A percentile compares a stretch with the other conserved stretches of the same genome.
Conservation (phyloP, 768 basidiomycete genomes). For the Tricholoma matsutake region DNA sequence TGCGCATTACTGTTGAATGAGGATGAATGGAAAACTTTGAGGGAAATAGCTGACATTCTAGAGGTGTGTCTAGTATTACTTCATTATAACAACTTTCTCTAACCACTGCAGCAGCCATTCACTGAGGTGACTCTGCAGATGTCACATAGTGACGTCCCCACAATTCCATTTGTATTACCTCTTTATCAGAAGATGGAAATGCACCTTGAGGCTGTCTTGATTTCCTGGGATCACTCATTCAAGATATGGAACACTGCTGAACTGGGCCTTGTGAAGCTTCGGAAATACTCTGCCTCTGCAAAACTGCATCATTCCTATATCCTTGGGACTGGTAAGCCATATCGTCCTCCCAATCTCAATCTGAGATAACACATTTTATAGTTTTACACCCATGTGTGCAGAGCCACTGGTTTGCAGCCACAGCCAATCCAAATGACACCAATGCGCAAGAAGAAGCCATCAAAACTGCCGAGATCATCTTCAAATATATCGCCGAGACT, state of each 20-base stretch:
- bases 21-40: too few species aligned
- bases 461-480: not conserved
- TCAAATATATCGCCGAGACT: not conserved
- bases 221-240: not conserved
- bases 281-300: not conserved
- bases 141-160: constrained; percentile 10
- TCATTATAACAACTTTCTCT: not conserved
- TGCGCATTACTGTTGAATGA: not conserved
- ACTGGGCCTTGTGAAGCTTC: constrained; percentile 16
- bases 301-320: constrained; percentile 30
- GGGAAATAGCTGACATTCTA: not conserved
- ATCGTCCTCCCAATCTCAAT: not conserved
- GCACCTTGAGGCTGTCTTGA: constrained; percentile 11
- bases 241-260: constrained; percentile 14
- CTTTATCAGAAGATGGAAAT: constrained; percentile 25
- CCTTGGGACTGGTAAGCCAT: constrained; percentile 26
- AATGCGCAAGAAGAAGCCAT: not conserved
- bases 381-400: constrained; percentile 25
- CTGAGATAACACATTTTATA: constrained; percentile 7
- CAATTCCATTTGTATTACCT: constrained; percentile 29
- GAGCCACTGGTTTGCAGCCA: not conserved
- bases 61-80: not conserved
- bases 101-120: not conserved
- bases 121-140: not conserved
- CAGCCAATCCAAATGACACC: not conserved